Percentiles rank a stretch among this genome's conserved stretches.
phyloP scores from a whole-genome alignment of 305 asterid species.

The Nicotiana rustica region DNA sequence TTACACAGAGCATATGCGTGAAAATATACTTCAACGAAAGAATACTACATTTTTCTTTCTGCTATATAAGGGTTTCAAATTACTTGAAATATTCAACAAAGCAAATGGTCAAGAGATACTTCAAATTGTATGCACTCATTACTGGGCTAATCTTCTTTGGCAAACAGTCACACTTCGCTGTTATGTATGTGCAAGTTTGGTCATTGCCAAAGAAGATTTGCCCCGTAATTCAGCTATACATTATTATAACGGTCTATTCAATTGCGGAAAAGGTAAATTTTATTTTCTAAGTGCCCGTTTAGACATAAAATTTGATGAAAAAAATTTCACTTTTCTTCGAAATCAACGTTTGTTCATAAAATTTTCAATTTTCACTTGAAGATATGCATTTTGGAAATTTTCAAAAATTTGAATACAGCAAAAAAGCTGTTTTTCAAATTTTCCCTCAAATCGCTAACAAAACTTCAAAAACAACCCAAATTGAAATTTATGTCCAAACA shows the following conservation, averaged over 20 bases:
- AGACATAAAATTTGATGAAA: too few relatives aligned
- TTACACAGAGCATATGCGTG: neutral
- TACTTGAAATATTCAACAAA: neutral
- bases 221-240: conserved; percentile 28
- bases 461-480: too few relatives aligned
- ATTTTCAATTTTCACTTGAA: too few relatives aligned
- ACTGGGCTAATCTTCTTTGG: conserved; percentile 31
- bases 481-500: too few relatives aligned
- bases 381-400: too few relatives aligned
- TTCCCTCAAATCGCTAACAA: too few relatives aligned
- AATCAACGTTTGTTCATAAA: too few relatives aligned
- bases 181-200: neutral
- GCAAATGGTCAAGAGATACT: neutral
- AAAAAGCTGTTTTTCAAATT: too few relatives aligned
- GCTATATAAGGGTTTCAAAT: conserved; percentile 5
- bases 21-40: conserved; percentile 19
- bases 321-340: too few relatives aligned
- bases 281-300: neutral
- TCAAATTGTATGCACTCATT: neutral
- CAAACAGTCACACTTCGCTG: conserved; percentile 6
- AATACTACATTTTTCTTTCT: neutral
- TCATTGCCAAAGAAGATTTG: conserved; percentile 36
- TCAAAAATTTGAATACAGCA: too few relatives aligned
- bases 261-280: neutral
- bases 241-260: neutral